phyloP scores from a whole-genome alignment of 768 basidiomycete species.

The Russula abietina region DNA sequence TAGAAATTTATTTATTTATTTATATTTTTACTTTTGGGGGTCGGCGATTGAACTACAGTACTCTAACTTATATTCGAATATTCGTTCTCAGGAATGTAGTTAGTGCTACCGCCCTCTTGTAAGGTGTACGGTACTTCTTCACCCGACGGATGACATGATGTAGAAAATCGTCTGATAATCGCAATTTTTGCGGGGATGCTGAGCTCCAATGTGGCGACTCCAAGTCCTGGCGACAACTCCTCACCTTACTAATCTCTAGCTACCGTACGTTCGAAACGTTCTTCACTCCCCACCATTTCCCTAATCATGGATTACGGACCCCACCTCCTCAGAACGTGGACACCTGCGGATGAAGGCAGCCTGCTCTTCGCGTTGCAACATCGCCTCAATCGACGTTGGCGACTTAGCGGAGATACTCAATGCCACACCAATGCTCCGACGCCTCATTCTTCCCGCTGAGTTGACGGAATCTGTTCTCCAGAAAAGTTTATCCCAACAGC shows the following conservation, averaged over 20 bases:
- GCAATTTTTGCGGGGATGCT: no score
- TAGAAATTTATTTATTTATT: no score
- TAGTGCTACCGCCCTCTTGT: no score
- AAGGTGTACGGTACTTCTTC: no score
- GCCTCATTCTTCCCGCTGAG: slow-evolving; percentile 10
- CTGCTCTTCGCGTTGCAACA: slow-evolving; percentile 6
- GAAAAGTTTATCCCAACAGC: slow-evolving; percentile 7
- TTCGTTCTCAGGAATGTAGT: not conserved
- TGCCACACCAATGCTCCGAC: slow-evolving; percentile 2
- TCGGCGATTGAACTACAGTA: slow-evolving; percentile 14
- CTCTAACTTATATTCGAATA: no score
- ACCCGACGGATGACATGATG: no score
- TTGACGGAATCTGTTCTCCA: slow-evolving; percentile 11
- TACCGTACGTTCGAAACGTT: no score
- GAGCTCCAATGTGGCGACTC: no score
- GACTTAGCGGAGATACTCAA: not conserved
- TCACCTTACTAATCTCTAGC: no score
- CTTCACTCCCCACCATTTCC: no score
- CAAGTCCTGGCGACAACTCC: no score
- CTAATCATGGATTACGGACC: slow-evolving; percentile 9
- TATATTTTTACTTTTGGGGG: not conserved
- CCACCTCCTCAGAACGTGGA: slow-evolving; percentile 6
- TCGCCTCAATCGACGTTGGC: not conserved
- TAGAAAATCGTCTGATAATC: no score
- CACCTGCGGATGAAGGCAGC: not conserved